phyloP scores from a whole-genome alignment of 768 basidiomycete species.

The Auriscalpium microsporum region DNA sequence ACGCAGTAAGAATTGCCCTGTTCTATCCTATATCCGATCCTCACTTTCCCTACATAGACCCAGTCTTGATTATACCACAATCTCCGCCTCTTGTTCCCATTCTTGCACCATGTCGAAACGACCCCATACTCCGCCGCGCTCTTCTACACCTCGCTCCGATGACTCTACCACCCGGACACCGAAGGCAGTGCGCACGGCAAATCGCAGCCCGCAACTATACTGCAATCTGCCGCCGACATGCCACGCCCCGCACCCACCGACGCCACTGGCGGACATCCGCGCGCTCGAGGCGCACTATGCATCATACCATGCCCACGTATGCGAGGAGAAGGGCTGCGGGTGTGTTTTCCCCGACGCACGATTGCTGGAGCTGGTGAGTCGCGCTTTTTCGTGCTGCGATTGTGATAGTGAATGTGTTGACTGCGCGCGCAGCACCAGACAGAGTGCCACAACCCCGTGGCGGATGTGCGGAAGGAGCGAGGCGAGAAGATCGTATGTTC shows the following conservation, averaged over 20 bases:
- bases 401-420: conserved; percentile 1
- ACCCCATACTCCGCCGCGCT: conserved; percentile 6
- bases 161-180: conserved; percentile 9
- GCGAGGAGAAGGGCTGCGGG: conserved; percentile 57
- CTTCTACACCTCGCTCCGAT: neutral
- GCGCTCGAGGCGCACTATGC: conserved; percentile 82
- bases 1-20: too few species aligned
- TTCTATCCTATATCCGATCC: too few species aligned
- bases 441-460: conserved; percentile 83
- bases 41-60: too few species aligned
- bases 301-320: conserved; percentile 77
- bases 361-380: conserved; percentile 62
- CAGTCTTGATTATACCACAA: too few species aligned
- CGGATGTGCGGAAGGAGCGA: conserved; percentile 64
- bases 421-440: conserved; percentile 54
- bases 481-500: conserved; percentile 76
- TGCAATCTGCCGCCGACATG: conserved; percentile 84
- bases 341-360: conserved; percentile 82
- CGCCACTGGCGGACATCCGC: conserved; percentile 50
- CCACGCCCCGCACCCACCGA: conserved; percentile 46
- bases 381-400: neutral
- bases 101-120: conserved; percentile 8
- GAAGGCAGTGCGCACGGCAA: conserved; percentile 5
- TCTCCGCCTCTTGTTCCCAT: neutral
- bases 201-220: conserved; percentile 26